Evolutionary conservation across 768 basidiomycete genomes (phyloP).

Genomic region (Boletales sp.): DNA sequence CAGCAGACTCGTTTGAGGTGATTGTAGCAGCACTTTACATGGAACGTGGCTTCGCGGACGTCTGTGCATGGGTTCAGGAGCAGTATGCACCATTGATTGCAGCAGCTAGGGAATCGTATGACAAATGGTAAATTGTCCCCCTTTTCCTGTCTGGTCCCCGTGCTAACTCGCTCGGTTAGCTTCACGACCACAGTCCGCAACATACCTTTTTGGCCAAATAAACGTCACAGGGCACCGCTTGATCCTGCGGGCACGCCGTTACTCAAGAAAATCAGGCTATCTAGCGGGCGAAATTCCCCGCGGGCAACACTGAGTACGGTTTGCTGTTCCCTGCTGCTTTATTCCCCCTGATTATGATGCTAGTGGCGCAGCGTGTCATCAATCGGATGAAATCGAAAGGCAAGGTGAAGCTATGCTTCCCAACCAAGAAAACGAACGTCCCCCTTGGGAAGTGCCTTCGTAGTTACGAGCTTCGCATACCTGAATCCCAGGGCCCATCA

Average conservation of each 20-base stretch:
- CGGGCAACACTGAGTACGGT: constrained; percentile 20
- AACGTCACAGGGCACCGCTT: constrained; percentile 6
- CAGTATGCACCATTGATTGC: constrained; percentile 38
- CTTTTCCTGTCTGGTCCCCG: background rate
- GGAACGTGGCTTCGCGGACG: constrained; percentile 36
- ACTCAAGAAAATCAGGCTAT: constrained; percentile 20
- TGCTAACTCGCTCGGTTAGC: constrained; percentile 14
- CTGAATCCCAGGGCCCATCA: background rate
- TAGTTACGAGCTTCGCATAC: constrained; percentile 6
- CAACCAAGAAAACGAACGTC: constrained; percentile 11
- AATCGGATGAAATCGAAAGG: constrained; percentile 26
- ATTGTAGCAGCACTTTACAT: constrained; percentile 42
- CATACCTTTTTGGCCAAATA: constrained; percentile 7
- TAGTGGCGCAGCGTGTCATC: constrained; percentile 27
- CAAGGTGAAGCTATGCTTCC: constrained; percentile 20
- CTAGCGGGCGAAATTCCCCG: constrained; percentile 13
- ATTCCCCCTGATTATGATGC: constrained; percentile 4
- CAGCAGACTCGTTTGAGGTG: constrained; percentile 46
- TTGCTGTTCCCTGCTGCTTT: background rate
- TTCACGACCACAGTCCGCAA: constrained; percentile 2
- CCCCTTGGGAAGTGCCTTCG: constrained; percentile 17
- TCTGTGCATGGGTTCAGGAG: constrained; percentile 37
- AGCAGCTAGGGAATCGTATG: constrained; percentile 27
- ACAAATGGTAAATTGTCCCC: constrained; percentile 19
- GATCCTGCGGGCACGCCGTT: constrained; percentile 4